Evolutionary conservation across 139 green algal genomes (phyloP).

Genomic region (Volvox reticuliferus): DNA sequence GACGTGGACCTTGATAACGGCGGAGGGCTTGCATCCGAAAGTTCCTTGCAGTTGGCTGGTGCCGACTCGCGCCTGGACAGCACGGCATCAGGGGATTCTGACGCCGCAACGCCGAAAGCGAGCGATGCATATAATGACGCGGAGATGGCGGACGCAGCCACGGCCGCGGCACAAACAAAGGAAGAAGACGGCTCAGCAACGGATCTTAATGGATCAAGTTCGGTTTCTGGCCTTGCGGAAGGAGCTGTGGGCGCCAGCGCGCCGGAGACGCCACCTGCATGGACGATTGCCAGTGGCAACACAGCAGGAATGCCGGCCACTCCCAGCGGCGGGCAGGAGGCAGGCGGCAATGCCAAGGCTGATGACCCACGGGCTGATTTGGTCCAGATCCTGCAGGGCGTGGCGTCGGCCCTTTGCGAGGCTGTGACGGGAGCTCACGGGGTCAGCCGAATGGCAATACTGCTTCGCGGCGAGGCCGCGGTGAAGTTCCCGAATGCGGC

Average conservation of each 20-base stretch:
- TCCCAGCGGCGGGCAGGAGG: neutral
- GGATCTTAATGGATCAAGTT: too few relatives aligned
- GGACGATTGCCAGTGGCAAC: neutral
- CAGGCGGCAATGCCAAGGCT: neutral
- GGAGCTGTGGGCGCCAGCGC: neutral
- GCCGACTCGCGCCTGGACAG: neutral
- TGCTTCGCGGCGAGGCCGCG: slow-evolving; percentile 31
- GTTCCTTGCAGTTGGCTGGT: neutral
- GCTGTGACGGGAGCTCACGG: slow-evolving; percentile 20
- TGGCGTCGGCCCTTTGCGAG: neutral
- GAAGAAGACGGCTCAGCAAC: neutral
- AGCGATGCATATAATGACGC: neutral
- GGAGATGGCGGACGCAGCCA: slow-evolving; percentile 1
- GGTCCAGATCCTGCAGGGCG: neutral
- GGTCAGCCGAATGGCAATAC: slow-evolving; percentile 7
- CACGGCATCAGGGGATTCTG: neutral
- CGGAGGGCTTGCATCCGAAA: neutral
- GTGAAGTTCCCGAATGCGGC: slow-evolving; percentile 20
- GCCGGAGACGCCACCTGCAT: neutral
- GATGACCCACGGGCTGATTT: neutral
- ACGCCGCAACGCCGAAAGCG: neutral
- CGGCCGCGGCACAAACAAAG: neutral
- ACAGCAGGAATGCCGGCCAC: neutral
- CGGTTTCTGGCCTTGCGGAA: too few relatives aligned
- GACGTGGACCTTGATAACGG: neutral